Evolutionary conservation across 1,139 yeast species (phyloP).

Genomic region (Yamadazyma mexicana): DNA sequence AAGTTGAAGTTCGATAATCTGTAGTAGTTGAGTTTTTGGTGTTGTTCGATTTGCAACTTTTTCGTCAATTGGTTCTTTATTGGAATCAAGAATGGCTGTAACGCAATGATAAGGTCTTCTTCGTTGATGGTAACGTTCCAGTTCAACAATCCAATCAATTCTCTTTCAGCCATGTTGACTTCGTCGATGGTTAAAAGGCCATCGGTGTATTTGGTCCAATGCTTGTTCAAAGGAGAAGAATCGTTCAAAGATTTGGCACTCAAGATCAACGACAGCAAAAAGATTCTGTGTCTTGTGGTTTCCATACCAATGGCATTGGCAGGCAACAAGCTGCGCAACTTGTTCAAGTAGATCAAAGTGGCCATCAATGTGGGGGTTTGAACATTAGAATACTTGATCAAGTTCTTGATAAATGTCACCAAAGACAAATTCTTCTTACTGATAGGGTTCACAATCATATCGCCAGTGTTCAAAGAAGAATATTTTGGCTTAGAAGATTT

Average conservation of each 20-base stretch:
- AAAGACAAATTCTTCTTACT: slow-evolving; percentile 33
- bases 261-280: slow-evolving; percentile 80
- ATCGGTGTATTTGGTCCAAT: slow-evolving; percentile 91
- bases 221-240: slow-evolving; percentile 90
- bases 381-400: slow-evolving; percentile 81
- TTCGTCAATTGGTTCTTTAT: slow-evolving; percentile 48
- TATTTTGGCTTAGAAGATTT: slow-evolving; percentile 20
- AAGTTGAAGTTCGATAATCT: slow-evolving; percentile 29
- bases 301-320: slow-evolving; percentile 90
- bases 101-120: slow-evolving; percentile 64
- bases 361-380: slow-evolving; percentile 97
- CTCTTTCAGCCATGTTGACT: slow-evolving; percentile 89
- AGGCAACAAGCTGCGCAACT: slow-evolving; percentile 75
- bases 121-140: slow-evolving; percentile 78
- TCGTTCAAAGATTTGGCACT: slow-evolving; percentile 92
- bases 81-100: slow-evolving; percentile 74
- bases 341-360: slow-evolving; percentile 75
- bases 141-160: slow-evolving; percentile 73
- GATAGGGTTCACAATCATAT: slow-evolving; percentile 25
- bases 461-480: slow-evolving; percentile 6
- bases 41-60: slow-evolving; percentile 32
- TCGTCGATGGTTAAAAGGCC: slow-evolving; percentile 76
- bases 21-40: slow-evolving; percentile 39
- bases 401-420: slow-evolving; percentile 63
- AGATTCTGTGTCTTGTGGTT: slow-evolving; percentile 90